Conservation (phyloP, 2,329 filamentous ascomycete genomes). For the Fusarium austroafricanum region DNA sequence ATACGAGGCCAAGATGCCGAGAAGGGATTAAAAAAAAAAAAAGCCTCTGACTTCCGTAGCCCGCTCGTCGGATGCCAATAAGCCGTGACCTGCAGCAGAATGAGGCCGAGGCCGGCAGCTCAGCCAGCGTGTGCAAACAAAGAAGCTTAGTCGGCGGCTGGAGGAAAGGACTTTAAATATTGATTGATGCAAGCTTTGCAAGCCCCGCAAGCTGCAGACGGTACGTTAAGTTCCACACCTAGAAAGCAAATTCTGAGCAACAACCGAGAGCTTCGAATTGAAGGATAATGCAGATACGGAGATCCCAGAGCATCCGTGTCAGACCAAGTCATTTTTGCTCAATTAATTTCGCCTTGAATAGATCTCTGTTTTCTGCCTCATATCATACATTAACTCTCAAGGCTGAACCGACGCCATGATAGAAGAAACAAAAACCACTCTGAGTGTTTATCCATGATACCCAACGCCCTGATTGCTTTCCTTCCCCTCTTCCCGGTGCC, state of each 20-base stretch:
- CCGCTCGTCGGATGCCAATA: slow-evolving; percentile 16
- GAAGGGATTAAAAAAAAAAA: background rate
- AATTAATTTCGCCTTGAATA: background rate
- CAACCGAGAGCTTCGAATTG: background rate
- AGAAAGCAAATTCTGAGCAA: background rate
- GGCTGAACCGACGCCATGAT: slow-evolving; percentile 1
- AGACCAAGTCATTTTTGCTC: background rate
- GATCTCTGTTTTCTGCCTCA: slow-evolving; percentile 2
- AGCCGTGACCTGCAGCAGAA: slow-evolving; percentile 11
- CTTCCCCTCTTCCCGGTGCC: slow-evolving; percentile 3
- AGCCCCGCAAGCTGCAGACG: slow-evolving; percentile 7
- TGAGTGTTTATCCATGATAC: slow-evolving; percentile 34
- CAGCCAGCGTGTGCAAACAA: background rate
- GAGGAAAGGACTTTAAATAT: background rate
- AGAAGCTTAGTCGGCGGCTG: slow-evolving; percentile 2
- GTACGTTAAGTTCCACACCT: background rate
- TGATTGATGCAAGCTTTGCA: background rate
- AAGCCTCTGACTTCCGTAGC: slow-evolving; percentile 14
- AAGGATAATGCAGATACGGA: background rate
- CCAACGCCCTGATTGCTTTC: slow-evolving; percentile 36
- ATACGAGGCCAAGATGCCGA: slow-evolving; percentile 1
- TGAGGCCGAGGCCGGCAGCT: slow-evolving; percentile 28
- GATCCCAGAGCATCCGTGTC: background rate
- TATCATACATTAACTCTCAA: slow-evolving; percentile 17
- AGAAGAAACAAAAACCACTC: slow-evolving; percentile 12